phyloP scores from a whole-genome alignment of 2,329 filamentous ascomycete genomes.

The Epichloe gansuensis region DNA sequence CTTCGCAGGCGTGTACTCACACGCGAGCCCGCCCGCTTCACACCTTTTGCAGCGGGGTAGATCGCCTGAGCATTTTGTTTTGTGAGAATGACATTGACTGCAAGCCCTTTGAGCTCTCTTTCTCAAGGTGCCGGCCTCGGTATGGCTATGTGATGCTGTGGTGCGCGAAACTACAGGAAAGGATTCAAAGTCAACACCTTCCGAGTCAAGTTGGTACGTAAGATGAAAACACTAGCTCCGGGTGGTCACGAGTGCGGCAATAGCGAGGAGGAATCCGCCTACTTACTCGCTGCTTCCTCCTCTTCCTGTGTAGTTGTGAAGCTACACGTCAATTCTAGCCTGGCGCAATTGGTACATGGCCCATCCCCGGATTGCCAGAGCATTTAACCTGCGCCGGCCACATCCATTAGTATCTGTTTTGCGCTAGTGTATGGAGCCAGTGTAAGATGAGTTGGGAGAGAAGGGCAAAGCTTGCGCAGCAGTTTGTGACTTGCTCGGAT shows the following conservation, averaged over 20 bases:
- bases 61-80: conserved; percentile 32
- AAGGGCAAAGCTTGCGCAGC: too few species aligned
- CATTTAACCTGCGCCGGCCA: conserved; percentile 27
- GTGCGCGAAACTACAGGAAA: conserved; percentile 22
- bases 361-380: conserved; percentile 23
- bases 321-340: conserved; percentile 25
- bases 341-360: conserved; percentile 25
- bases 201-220: background rate
- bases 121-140: conserved; percentile 29
- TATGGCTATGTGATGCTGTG: conserved; percentile 27
- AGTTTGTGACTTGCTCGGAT: too few species aligned
- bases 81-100: conserved; percentile 28
- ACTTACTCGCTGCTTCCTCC: conserved; percentile 13
- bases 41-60: conserved; percentile 28
- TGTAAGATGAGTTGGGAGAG: too few species aligned
- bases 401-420: background rate
- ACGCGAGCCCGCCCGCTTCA: conserved; percentile 20
- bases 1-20: conserved; percentile 28
- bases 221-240: background rate
- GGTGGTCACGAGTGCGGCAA: background rate
- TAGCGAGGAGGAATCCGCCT: background rate
- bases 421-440: background rate
- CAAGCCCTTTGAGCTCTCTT: conserved; percentile 32
- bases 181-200: background rate
- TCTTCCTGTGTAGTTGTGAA: conserved; percentile 17